phyloP scores from a whole-genome alignment of 2,329 filamentous ascomycete genomes.

The Leptographium procerum region DNA sequence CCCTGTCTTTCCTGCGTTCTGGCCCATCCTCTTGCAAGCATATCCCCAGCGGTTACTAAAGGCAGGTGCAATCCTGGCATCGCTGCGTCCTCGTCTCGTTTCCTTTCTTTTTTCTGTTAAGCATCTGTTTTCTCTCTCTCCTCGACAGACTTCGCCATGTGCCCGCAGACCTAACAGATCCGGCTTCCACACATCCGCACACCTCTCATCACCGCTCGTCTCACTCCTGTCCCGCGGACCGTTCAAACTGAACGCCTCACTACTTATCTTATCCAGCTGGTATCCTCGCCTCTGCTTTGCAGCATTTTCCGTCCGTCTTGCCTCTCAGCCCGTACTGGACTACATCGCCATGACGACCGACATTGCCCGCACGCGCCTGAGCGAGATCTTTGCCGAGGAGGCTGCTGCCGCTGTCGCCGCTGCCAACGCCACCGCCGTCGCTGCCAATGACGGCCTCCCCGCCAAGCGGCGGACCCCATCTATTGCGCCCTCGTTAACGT shows the following conservation, averaged over 20 bases:
- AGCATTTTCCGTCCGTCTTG: background rate
- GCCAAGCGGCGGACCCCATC: conserved; percentile 36
- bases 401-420: conserved; percentile 9
- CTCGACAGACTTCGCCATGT: conserved; percentile 1
- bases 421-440: conserved; percentile 18
- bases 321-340: background rate
- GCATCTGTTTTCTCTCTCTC: background rate
- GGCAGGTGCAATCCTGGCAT: background rate
- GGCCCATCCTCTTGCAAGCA: background rate
- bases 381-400: conserved; percentile 12
- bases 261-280: background rate
- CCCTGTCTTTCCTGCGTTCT: background rate
- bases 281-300: background rate
- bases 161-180: background rate
- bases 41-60: background rate
- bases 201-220: background rate
- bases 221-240: background rate
- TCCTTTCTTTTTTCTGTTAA: background rate
- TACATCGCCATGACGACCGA: conserved; percentile 8
- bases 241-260: background rate
- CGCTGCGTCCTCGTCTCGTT: background rate
- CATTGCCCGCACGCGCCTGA: conserved; percentile 9
- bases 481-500: conserved; percentile 49
- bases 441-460: conserved; percentile 30
- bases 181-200: background rate